Evolutionary conservation across 371 early-diverging fungal genomes (phyloP), one percentile per base, ranked within the genome.

Genomic region (Apophysomyces ossiformis): DNA sequence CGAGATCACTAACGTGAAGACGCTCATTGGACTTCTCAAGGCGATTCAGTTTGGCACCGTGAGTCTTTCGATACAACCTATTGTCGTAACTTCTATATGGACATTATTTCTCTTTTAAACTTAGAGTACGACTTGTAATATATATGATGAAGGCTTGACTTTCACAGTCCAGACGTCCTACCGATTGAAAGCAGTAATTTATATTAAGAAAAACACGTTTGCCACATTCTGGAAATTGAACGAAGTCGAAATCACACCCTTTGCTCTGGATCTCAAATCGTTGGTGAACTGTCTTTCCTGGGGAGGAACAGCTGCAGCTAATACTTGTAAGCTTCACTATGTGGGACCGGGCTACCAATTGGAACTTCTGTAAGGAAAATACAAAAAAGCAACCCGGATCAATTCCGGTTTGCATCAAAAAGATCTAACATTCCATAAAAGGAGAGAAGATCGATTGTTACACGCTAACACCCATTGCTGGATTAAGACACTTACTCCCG

Each of bases 121-220:
- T 21, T 58, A 78, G 78, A 60, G 61, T 7, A 70, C 73, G 18
- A 72, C 69, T 26, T 70, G 70, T 21, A 65, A 65, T 54, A 72
- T 80, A 57, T 66, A 69, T 45, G 72, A 73, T 57, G 79, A 78
- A 67, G 83, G 81, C 0, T 37, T 83, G 5, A 72, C 72, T 2
- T 65, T 83, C 18, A 70, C 78, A 3, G 72, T 72, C 3, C 72
- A 73, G 64, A 70, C 75, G 16, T 37, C 64, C 5, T 74, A 69
- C 7, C 56, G 67, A 32, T 69, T 76, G 12, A 76, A 77, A 60
- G 78, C 73, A 13, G 64, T 73, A 9, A 77, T 73, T 15, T 83
- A 75, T 64, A 18, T 80, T 4, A 70, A 71, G 47, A 64, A 69
- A 4, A 63, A 73, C 11, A 45, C 75, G 50, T 83, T 83, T 61